These are phyloP conservation scores for Pseudoperonospora humuli DNA, from an alignment of 352 stramenopile species.

Conservation along the genomic window DNA sequence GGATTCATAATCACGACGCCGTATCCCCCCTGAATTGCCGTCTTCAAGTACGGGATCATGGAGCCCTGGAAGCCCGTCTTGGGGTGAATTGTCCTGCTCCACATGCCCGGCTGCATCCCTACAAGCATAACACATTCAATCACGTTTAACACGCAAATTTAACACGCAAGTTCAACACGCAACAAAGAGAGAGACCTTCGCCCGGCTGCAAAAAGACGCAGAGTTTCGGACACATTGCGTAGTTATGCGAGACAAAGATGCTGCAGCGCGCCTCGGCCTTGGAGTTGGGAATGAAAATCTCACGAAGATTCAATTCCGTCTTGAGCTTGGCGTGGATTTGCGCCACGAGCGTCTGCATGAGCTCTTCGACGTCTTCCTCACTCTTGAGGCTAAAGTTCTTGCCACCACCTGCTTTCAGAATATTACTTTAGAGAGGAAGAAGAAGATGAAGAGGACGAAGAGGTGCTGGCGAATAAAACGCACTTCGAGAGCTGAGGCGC, in stretches of 20 bases:
- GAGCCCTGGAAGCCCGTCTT: conserved; percentile 81
- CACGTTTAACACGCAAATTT: background rate
- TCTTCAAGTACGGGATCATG: conserved; percentile 86
- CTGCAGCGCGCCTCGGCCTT: conserved; percentile 82
- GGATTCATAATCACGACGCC: conserved; percentile 78
- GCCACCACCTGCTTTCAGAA: conserved; percentile 15
- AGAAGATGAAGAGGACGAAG: background rate
- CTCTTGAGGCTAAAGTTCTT: conserved; percentile 78
- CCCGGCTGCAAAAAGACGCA: conserved; percentile 79
- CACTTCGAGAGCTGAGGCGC: conserved; percentile 50
- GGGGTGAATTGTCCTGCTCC: conserved; percentile 59
- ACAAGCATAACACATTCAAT: too few species aligned
- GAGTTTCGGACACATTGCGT: conserved; percentile 67
- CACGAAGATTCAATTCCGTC: conserved; percentile 71
- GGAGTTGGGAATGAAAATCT: conserved; percentile 85
- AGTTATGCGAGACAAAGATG: conserved; percentile 81
- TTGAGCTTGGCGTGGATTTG: conserved; percentile 85
- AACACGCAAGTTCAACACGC: background rate
- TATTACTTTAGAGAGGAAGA: background rate
- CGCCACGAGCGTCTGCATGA: conserved; percentile 75
- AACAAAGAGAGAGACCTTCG: conserved; percentile 20
- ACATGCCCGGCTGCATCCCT: conserved; percentile 70
- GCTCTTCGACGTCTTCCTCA: conserved; percentile 77
- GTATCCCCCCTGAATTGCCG: conserved; percentile 76
- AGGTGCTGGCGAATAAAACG: background rate